Evolutionary conservation across 805 yeast genomes (phyloP).

Genomic region (Yarrowia phangngaensis): DNA sequence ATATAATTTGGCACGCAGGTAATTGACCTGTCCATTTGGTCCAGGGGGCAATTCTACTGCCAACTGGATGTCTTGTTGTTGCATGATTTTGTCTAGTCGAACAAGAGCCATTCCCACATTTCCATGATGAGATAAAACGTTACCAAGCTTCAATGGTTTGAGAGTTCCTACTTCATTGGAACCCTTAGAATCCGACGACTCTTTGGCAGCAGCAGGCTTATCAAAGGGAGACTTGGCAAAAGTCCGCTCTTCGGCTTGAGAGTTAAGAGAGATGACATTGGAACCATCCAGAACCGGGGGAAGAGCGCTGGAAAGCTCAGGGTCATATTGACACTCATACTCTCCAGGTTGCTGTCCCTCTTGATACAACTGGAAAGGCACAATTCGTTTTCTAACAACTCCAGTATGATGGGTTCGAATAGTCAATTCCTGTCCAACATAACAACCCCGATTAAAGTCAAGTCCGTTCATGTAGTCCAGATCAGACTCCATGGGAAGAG

Average conservation of each 20-base stretch:
- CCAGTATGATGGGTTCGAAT: slow-evolving; percentile 84
- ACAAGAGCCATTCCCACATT: slow-evolving; percentile 66
- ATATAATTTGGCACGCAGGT: slow-evolving; percentile 12
- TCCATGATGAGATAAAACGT: slow-evolving; percentile 39
- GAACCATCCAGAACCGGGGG: slow-evolving; percentile 4
- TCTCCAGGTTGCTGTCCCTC: slow-evolving; percentile 29
- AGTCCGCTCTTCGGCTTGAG: slow-evolving; percentile 6
- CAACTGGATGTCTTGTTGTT: slow-evolving; percentile 39
- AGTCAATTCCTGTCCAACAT: slow-evolving; percentile 93
- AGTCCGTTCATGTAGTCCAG: slow-evolving; percentile 78
- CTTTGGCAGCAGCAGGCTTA: slow-evolving; percentile 5
- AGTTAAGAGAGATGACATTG: slow-evolving; percentile 14
- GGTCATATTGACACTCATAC: slow-evolving; percentile 10
- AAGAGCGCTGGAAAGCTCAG: not conserved
- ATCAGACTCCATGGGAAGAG: slow-evolving; percentile 80
- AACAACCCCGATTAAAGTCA: slow-evolving; percentile 89
- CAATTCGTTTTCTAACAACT: slow-evolving; percentile 71
- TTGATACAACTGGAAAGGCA: slow-evolving; percentile 55
- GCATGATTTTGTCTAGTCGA: slow-evolving; percentile 45
- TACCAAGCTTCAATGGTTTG: slow-evolving; percentile 41
- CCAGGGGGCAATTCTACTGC: slow-evolving; percentile 34
- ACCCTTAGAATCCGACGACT: not conserved
- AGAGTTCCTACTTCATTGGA: slow-evolving; percentile 55
- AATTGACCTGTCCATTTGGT: slow-evolving; percentile 20
- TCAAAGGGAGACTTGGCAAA: slow-evolving; percentile 31